Evolutionary conservation across 257 asterid genomes (phyloP).

Genomic region (Ajuga chamaepitys): DNA sequence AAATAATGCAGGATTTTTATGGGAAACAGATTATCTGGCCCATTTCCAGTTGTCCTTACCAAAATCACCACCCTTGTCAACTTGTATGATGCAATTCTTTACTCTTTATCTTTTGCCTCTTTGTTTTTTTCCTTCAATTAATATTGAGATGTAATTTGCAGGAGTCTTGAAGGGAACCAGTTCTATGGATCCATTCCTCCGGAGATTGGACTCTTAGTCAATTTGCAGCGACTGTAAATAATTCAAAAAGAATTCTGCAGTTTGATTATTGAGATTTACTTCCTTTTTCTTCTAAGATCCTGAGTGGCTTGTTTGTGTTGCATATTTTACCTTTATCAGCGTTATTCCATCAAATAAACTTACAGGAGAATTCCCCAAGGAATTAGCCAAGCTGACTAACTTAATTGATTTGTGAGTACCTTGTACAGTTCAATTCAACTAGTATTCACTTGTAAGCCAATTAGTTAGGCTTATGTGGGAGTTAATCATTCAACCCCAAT

Average conservation of each 20-base stretch:
- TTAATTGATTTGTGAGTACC: conserved; percentile 79
- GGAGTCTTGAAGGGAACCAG: conserved; percentile 83
- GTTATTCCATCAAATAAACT: conserved; percentile 67
- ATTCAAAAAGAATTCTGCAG: too few species aligned
- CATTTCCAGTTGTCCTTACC: conserved; percentile 63
- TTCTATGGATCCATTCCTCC: conserved; percentile 71
- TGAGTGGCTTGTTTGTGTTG: too few species aligned
- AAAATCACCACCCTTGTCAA: conserved; percentile 59
- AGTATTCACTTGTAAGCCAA: too few species aligned
- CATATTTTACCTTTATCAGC: conserved; percentile 23
- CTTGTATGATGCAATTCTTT: conserved; percentile 38
- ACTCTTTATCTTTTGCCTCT: too few species aligned
- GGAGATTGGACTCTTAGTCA: conserved; percentile 54
- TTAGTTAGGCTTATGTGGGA: too few species aligned
- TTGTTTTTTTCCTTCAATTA: too few species aligned
- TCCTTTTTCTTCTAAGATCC: too few species aligned
- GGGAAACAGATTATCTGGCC: conserved; percentile 92
- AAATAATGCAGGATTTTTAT: conserved; percentile 88
- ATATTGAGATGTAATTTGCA: conserved; percentile 28
- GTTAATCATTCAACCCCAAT: too few species aligned
- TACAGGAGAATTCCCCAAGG: conserved; percentile 54
- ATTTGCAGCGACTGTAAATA: conserved; percentile 62
- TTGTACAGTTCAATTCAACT: too few species aligned
- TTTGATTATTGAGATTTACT: too few species aligned
- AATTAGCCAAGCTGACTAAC: conserved; percentile 52